Evolutionary conservation across 2,329 filamentous ascomycete genomes (phyloP), one percentile per base, ranked within the genome.

Genomic region (Lecanicillium sp.): DNA sequence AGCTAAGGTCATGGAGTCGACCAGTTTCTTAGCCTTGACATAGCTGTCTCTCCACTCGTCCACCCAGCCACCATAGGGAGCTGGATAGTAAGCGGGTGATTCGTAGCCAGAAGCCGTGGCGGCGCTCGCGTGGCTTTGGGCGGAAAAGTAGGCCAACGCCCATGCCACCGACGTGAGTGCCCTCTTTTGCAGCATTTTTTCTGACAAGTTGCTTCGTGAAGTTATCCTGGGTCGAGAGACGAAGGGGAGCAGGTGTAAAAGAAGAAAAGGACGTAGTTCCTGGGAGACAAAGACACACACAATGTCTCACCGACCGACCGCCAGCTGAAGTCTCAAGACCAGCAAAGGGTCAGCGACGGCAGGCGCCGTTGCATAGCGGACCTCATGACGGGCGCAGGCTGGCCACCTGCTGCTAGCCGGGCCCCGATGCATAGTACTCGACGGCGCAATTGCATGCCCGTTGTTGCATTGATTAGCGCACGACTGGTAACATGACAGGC

Each of bases 1-100:
- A 2, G 85, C 86, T 48, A 91, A 65, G 0, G 86, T 90, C 86
- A 91, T 87, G 40, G 80, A 77, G 45, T 79, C 77, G 14, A 91
- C 86, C 12, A 90, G 64, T 3, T 70, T 64, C 49, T 81, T 74
- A 1, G 87, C 87, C 58, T 86, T 88, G 44, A 68, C 68, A 59
- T 90, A 91, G 56, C 84, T 84, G 15, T 77, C 77, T 19, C 70
- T 69, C 87, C 87, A 91, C 49, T 78, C 77, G 5, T 75, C 66
- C 0, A 75, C 67, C 82, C 86, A 90, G 32, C 86, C 87, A 42
- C 85, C 85, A 44, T 81, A 77, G 0, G 85, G 86, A 8, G 84
- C 71, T 17, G 86, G 86, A 61, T 89, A 90, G 62, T 85, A 88
- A 1, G 76, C 62, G 1, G 75, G 70, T 36, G 70, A 69, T 56